A percentile compares a stretch with the other conserved stretches of the same genome.
Evolutionary conservation across 169 alveolate species (phyloP).

Genomic region (Eimeria praecox): DNA sequence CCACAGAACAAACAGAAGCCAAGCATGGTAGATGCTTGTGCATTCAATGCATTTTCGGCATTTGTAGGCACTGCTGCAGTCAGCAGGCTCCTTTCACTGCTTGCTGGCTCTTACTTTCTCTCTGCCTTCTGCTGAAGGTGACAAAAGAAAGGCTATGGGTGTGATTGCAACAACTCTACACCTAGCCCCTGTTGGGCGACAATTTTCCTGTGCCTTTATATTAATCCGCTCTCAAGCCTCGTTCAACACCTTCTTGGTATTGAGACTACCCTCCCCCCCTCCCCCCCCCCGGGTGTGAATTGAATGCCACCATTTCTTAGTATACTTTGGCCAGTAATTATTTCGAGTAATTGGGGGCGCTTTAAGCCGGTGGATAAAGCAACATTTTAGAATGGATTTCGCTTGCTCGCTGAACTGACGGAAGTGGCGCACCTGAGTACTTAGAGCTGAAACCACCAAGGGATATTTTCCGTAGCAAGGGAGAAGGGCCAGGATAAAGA

Average conservation of each 20-base stretch:
- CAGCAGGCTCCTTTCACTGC: no score
- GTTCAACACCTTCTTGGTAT: not conserved
- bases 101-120: not conserved
- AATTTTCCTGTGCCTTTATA: not conserved
- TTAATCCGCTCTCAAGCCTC: not conserved
- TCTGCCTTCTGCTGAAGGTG: not conserved
- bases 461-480: not conserved
- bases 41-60: not conserved
- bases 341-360: not conserved
- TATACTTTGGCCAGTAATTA: not conserved
- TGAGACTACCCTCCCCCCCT: not conserved
- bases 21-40: not conserved
- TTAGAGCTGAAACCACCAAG: not conserved
- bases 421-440: not conserved
- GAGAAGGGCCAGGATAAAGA: not conserved
- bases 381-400: not conserved
- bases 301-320: not conserved
- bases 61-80: not conserved
- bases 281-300: not conserved
- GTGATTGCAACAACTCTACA: not conserved
- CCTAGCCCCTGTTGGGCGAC: not conserved
- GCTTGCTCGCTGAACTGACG: not conserved
- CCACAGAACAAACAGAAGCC: not conserved
- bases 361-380: not conserved
- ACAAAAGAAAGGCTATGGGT: not conserved